A percentile compares a stretch with the other conserved stretches of the same genome.
Conservation (phyloP, 768 basidiomycete genomes). For the Lactarius tabidus region DNA sequence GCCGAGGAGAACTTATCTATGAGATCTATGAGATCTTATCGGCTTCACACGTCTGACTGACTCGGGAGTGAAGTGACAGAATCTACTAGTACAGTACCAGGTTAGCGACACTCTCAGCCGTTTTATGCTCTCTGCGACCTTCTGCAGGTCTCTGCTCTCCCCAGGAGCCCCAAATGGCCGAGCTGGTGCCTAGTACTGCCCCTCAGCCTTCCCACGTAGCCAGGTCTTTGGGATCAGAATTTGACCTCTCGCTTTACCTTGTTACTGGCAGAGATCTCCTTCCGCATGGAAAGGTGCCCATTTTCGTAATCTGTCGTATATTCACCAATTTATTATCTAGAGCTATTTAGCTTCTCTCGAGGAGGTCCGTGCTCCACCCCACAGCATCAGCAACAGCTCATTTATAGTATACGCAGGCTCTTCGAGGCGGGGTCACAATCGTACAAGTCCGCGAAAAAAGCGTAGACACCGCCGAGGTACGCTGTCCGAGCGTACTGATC, state of each 20-base stretch:
- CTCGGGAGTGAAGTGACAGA: background rate
- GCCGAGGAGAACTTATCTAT: background rate
- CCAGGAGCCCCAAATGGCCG: background rate
- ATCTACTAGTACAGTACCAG: too few species aligned
- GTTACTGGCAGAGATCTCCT: constrained; percentile 81
- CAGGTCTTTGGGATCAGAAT: constrained; percentile 2
- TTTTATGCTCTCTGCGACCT: background rate
- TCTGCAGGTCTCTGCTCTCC: background rate
- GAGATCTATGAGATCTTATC: background rate
- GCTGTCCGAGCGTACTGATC: constrained; percentile 24
- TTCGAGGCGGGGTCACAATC: constrained; percentile 83
- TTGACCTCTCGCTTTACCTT: constrained; percentile 77
- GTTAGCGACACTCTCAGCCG: background rate
- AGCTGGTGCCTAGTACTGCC: background rate
- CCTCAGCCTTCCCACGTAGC: background rate
- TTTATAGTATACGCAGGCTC: constrained; percentile 45
- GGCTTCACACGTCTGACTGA: background rate
- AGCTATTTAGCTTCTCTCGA: constrained; percentile 18
- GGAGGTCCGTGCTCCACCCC: constrained; percentile 6
- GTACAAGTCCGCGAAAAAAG: constrained; percentile 90
- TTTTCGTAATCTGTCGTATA: background rate
- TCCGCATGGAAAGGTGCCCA: constrained; percentile 64
- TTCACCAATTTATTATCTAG: constrained; percentile 7
- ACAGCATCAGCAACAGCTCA: background rate
- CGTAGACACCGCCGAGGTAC: constrained; percentile 72